A percentile compares a stretch with the other conserved stretches of the same genome.
These are phyloP conservation scores for Paramecium sonneborni DNA, from an alignment of 73 alveolate genomes.

Conservation along the genomic window DNA sequence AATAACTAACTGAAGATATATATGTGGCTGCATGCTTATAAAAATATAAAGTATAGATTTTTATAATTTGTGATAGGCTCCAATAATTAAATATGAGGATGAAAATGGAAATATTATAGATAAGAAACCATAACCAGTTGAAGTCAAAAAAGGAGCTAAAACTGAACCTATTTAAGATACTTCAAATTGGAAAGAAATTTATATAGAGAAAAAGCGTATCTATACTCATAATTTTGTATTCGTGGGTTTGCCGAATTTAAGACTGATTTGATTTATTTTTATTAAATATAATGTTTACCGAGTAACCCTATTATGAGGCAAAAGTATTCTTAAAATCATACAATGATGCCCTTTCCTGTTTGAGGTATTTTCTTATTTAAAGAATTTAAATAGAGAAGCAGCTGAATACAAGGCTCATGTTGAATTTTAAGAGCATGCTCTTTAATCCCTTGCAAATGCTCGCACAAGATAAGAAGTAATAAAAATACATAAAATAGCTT, in stretches of 20 bases:
- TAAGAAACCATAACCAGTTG: conserved; percentile 45
- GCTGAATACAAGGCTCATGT: conserved; percentile 35
- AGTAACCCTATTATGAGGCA: conserved; percentile 37
- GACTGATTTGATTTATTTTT: conserved; percentile 57
- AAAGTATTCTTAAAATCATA: conserved; percentile 26
- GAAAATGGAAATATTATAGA: conserved; percentile 53
- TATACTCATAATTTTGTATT: conserved; percentile 62
- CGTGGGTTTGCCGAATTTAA: conserved; percentile 63
- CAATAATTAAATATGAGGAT: conserved; percentile 48
- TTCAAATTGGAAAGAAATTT: conserved; percentile 49
- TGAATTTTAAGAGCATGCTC: conserved; percentile 9
- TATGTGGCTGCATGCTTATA: conserved; percentile 35
- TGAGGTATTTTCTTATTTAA: not conserved
- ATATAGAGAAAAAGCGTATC: conserved; percentile 43
- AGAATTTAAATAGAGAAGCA: not conserved
- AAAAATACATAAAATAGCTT: not conserved
- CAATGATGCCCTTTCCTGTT: conserved; percentile 22
- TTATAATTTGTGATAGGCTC: conserved; percentile 21
- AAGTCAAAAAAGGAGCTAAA: conserved; percentile 41
- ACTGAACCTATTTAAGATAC: not conserved
- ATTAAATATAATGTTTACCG: conserved; percentile 18
- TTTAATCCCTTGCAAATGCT: not conserved
- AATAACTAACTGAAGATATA: conserved; percentile 46
- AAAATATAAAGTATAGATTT: conserved; percentile 35
- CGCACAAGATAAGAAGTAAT: not conserved